Evolutionary conservation across 352 stramenopile species (phyloP).

Genomic region (Phytophthora pseudosyringae): DNA sequence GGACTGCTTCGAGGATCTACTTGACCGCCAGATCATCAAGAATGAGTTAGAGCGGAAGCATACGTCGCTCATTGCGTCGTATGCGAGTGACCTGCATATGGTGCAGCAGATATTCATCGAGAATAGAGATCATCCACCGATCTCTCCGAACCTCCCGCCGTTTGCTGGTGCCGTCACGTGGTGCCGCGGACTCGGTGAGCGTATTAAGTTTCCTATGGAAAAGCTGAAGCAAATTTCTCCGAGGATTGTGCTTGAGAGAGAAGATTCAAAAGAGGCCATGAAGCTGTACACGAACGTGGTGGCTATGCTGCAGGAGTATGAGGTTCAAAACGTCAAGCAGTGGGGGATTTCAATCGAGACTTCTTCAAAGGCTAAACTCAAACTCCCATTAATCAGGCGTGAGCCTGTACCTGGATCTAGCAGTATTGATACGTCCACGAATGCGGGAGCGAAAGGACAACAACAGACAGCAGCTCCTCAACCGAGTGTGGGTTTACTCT

Average conservation of each 20-base stretch:
- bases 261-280: conserved; percentile 90
- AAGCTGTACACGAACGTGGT: conserved; percentile 92
- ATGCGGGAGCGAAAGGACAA: conserved; percentile 5
- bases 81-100: conserved; percentile 77
- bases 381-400: conserved; percentile 83
- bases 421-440: conserved; percentile 10
- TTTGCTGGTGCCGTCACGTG: conserved; percentile 92
- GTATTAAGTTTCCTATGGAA: conserved; percentile 91
- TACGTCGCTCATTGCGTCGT: conserved; percentile 77
- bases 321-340: conserved; percentile 84
- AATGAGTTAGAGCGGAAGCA: conserved; percentile 92
- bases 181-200: conserved; percentile 85
- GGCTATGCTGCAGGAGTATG: conserved; percentile 82
- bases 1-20: conserved; percentile 91
- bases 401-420: conserved; percentile 35
- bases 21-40: conserved; percentile 85
- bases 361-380: conserved; percentile 86
- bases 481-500: conserved; percentile 41
- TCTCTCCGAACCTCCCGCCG: conserved; percentile 89
- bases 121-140: conserved; percentile 82
- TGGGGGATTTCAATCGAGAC: conserved; percentile 84
- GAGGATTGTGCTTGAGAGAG: conserved; percentile 83
- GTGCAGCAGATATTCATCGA: conserved; percentile 93
- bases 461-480: conserved; percentile 19
- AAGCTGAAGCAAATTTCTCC: conserved; percentile 85